These are phyloP conservation scores for Coemansia asiatica DNA, from an alignment of 192 early-diverging fungal species.

Conservation along the genomic window DNA sequence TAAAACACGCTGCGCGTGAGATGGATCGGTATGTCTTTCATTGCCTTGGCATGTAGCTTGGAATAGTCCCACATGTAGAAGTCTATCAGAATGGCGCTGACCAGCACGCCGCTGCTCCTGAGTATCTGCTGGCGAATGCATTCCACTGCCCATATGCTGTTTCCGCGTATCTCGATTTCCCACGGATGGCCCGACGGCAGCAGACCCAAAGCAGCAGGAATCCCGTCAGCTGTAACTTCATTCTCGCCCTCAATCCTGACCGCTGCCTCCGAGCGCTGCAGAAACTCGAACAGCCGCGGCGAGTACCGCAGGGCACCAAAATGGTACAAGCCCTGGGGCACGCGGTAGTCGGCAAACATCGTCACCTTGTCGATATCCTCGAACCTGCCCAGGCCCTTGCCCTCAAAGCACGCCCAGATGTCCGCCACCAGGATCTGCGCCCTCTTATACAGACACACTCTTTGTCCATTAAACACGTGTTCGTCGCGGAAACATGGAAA, in stretches of 20 bases:
- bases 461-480: constrained; percentile 54
- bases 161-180: constrained; percentile 80
- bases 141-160: constrained; percentile 82
- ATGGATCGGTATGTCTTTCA: constrained; percentile 65
- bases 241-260: neutral
- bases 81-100: constrained; percentile 82
- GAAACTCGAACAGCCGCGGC: constrained; percentile 48
- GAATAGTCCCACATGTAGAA: constrained; percentile 89
- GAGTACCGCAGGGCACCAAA: constrained; percentile 72
- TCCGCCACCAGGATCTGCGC: constrained; percentile 86
- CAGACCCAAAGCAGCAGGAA: constrained; percentile 15
- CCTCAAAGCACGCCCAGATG: constrained; percentile 86
- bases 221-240: neutral
- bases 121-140: constrained; percentile 30
- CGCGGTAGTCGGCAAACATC: constrained; percentile 92
- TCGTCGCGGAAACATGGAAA: constrained; percentile 71
- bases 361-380: constrained; percentile 76
- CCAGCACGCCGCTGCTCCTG: constrained; percentile 7
- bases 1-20: constrained; percentile 65
- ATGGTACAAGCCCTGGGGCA: constrained; percentile 71
- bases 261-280: constrained; percentile 18
- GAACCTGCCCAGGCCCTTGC: constrained; percentile 60
- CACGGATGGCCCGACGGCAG: constrained; percentile 61
- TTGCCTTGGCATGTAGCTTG: constrained; percentile 60
- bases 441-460: constrained; percentile 72